These are phyloP conservation scores for Rhinocladiella mackenziei DNA, from an alignment of 2,329 filamentous ascomycete genomes.

Conservation along the genomic window DNA sequence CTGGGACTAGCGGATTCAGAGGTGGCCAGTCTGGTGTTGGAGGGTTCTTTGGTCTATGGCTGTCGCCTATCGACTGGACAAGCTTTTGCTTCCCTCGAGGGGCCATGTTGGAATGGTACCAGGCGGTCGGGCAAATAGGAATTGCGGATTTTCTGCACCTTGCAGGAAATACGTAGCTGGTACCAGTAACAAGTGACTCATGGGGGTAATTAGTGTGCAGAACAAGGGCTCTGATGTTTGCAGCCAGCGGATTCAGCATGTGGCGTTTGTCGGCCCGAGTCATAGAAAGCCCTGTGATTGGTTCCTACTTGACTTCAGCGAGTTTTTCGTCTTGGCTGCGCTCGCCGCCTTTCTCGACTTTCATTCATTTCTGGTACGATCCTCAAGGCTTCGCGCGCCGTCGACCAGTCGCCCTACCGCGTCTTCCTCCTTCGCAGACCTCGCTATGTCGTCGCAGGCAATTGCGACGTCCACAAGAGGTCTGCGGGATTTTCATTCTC, in stretches of 20 bases:
- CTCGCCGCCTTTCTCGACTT: neutral
- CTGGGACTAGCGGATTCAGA: constrained; percentile 65
- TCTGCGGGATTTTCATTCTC: constrained; percentile 27
- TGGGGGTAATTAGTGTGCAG: neutral
- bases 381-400: neutral
- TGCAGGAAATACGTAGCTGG: neutral
- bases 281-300: constrained; percentile 10
- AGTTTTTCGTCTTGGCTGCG: neutral
- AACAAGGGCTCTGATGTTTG: too few species aligned
- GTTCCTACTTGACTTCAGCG: neutral
- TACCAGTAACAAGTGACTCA: neutral
- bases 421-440: constrained; percentile 24
- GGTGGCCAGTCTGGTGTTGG: constrained; percentile 62
- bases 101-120: constrained; percentile 11
- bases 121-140: neutral
- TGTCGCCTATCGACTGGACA: constrained; percentile 1
- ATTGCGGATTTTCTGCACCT: neutral
- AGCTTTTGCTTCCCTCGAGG: constrained; percentile 18
- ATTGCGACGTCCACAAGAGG: constrained; percentile 29
- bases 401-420: constrained; percentile 7
- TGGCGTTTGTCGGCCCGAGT: too few species aligned
- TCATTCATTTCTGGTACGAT: too few species aligned
- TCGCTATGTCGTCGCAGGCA: constrained; percentile 29
- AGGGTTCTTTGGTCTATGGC: constrained; percentile 10
- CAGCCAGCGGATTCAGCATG: too few species aligned